Evolutionary conservation across 2,329 filamentous ascomycete genomes (phyloP), one percentile per base, ranked within the genome.

Genomic region (Ilyonectria destructans): DNA sequence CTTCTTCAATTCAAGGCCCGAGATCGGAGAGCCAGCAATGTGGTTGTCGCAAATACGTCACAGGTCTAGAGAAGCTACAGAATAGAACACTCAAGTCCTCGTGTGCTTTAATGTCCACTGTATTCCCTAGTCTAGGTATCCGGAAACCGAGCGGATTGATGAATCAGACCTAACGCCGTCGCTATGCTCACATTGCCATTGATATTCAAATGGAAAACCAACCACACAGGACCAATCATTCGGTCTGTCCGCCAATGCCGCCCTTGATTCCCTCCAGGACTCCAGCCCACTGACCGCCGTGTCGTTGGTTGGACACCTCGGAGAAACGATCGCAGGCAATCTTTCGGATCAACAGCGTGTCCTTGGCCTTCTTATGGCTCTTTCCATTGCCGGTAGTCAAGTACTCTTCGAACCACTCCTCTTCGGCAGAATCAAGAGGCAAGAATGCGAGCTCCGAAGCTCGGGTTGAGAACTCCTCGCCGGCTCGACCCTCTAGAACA

Each of bases 321-420:
- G 78, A 77, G 62, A 90, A 84, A 64, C 85, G 89, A 13, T 93
- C 92, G 12, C 87, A 91, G 1, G 91, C 90, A 69, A 96, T 90
- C 69, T 87, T 89, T 72, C 93, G 89, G 86, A 95, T 92, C 72
- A 94, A 85, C 1, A 95, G 84, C 0, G 92, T 93, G 74, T 96
- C 93, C 77, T 89, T 91, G 4, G 92, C 90, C 26, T 88, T 89
- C 70, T 87, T 89, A 8, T 92, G 81, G 48, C 84, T 86, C 75
- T 89, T 89, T 2, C 92, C 92, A 51, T 89, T 89, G 12, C 92
- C 91, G 5, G 84, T 83, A 0, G 89, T 84, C 43, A 97, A 82
- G 65, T 88, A 92, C 29, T 92, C 88, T 71, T 92, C 89, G 69
- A 97, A 90, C 92, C 93, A 96, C 5, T 77, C 78, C 77, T 95